These are phyloP conservation scores for Spergularia azorica DNA, from an alignment of 179 eudicot genomes.

Conservation along the genomic window DNA sequence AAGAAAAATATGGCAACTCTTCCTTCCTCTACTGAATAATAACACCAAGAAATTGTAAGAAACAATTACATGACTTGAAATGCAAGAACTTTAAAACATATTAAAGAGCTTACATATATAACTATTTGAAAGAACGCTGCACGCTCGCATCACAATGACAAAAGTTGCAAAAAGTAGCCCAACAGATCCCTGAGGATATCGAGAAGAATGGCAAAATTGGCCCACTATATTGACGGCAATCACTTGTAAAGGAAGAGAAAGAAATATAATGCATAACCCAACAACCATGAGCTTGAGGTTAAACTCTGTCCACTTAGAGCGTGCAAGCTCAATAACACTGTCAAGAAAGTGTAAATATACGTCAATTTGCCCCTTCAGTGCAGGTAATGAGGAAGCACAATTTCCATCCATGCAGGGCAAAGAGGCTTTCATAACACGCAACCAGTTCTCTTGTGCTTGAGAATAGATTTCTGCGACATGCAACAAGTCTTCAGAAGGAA, in stretches of 20 bases:
- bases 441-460: slow-evolving; percentile 63
- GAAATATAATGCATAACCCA: slow-evolving; percentile 64
- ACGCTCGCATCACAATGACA: slow-evolving; percentile 63
- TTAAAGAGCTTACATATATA: slow-evolving; percentile 71
- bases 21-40: slow-evolving; percentile 88
- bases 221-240: slow-evolving; percentile 52
- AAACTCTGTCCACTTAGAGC: slow-evolving; percentile 96
- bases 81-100: slow-evolving; percentile 9
- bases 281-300: slow-evolving; percentile 68
- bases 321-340: slow-evolving; percentile 82
- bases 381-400: slow-evolving; percentile 37
- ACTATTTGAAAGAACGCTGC: slow-evolving; percentile 90
- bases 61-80: slow-evolving; percentile 6
- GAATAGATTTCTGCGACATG: slow-evolving; percentile 62
- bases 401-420: slow-evolving; percentile 34
- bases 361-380: slow-evolving; percentile 59
- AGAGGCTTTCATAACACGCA: slow-evolving; percentile 39
- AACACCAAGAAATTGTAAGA: slow-evolving; percentile 9
- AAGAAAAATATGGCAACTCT: slow-evolving; percentile 76
- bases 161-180: slow-evolving; percentile 50
- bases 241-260: slow-evolving; percentile 63
- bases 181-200: slow-evolving; percentile 35
- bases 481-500: slow-evolving; percentile 77
- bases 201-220: slow-evolving; percentile 36
- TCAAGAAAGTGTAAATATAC: slow-evolving; percentile 67